These are phyloP conservation scores for Calamus simplicifolius DNA, from an alignment of 176 grass and related monocot genomes.

Conservation along the genomic window DNA sequence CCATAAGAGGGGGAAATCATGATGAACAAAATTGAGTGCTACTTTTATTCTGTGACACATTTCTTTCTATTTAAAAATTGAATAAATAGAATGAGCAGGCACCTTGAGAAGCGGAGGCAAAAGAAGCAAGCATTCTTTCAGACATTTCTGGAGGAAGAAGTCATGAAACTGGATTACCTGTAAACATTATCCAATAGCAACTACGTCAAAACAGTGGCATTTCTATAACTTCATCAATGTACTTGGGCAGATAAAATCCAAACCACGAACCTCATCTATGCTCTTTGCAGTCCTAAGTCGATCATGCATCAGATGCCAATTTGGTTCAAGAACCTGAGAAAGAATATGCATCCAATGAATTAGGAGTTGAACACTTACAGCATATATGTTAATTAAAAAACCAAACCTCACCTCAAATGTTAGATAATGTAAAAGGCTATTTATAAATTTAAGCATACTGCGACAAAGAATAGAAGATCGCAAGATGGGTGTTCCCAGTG, in stretches of 20 bases:
- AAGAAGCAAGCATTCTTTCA: slow-evolving; percentile 97
- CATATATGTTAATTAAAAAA: slow-evolving; percentile 12
- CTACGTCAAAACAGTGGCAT: neutral
- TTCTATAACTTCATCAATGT: slow-evolving; percentile 1
- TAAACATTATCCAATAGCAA: slow-evolving; percentile 26
- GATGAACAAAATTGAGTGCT: too few relatives aligned
- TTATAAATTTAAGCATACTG: slow-evolving; percentile 96
- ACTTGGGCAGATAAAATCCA: neutral
- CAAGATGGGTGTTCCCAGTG: slow-evolving; percentile 68
- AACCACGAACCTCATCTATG: slow-evolving; percentile 75
- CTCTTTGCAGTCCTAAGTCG: slow-evolving; percentile 75
- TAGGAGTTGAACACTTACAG: slow-evolving; percentile 14
- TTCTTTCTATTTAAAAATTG: too few relatives aligned
- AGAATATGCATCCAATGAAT: slow-evolving; percentile 6
- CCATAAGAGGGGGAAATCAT: too few relatives aligned
- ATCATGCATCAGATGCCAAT: slow-evolving; percentile 92
- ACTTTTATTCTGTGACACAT: too few relatives aligned
- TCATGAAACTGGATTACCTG: slow-evolving; percentile 95
- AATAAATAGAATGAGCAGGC: slow-evolving; percentile 5
- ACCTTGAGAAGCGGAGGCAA: slow-evolving; percentile 76
- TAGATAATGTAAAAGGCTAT: slow-evolving; percentile 97
- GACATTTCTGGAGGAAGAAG: slow-evolving; percentile 94
- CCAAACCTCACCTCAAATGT: slow-evolving; percentile 77
- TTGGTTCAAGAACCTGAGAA: slow-evolving; percentile 88
- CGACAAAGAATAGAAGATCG: slow-evolving; percentile 92